These are phyloP conservation scores for Neocallimastix lanati DNA, from an alignment of 192 early-diverging fungal species.

Conservation along the genomic window DNA sequence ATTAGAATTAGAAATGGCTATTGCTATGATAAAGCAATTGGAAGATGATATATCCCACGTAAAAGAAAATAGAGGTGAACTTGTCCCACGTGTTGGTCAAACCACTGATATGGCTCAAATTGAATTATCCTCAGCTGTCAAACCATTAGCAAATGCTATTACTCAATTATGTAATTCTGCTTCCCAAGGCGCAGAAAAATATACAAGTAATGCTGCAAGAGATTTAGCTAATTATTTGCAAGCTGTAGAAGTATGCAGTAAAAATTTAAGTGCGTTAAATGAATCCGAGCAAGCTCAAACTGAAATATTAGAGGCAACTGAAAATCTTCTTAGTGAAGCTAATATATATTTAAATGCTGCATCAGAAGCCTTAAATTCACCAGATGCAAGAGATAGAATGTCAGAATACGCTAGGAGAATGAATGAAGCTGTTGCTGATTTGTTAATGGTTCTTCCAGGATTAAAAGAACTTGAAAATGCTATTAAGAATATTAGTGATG, in stretches of 20 bases:
- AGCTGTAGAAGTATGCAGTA: constrained; percentile 6
- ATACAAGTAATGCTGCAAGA: constrained; percentile 14
- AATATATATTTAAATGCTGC: constrained; percentile 10
- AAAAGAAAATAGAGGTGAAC: neutral
- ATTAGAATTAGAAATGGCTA: constrained; percentile 16
- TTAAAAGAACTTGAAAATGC: constrained; percentile 14
- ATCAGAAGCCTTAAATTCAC: constrained; percentile 12
- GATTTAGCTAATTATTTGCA: constrained; percentile 20
- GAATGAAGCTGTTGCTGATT: neutral
- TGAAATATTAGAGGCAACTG: constrained; percentile 12
- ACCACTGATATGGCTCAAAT: constrained; percentile 10
- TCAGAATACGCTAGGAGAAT: neutral
- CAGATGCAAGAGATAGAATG: constrained; percentile 1
- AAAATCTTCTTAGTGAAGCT: constrained; percentile 11
- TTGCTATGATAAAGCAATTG: constrained; percentile 14
- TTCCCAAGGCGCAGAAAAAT: constrained; percentile 9
- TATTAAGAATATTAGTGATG: constrained; percentile 3
- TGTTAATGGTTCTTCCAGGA: constrained; percentile 17
- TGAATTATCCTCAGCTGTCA: constrained; percentile 8
- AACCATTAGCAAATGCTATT: constrained; percentile 12
- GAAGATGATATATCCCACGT: constrained; percentile 13
- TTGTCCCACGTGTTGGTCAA: constrained; percentile 1
- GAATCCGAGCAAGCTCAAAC: constrained; percentile 5
- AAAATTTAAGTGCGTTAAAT: constrained; percentile 9
- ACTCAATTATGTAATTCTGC: constrained; percentile 8